Evolutionary conservation across 495 filamentous ascomycete species (phyloP).

Genomic region (Stereocaulon alpinum): DNA sequence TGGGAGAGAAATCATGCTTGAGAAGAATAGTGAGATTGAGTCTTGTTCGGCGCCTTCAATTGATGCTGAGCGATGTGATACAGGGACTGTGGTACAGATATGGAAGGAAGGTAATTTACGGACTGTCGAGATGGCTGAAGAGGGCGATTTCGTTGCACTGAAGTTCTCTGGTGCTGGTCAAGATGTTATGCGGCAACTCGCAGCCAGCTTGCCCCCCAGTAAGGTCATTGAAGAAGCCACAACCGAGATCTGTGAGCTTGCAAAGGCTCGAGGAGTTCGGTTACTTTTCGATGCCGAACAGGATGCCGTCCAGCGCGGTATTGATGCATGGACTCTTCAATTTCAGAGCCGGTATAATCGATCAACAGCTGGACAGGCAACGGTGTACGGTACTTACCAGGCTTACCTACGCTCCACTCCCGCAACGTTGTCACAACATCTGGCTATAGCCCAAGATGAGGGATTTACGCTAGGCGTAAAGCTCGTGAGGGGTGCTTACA

Average conservation of each 20-base stretch:
- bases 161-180: slow-evolving; percentile 90
- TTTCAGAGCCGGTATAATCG: slow-evolving; percentile 74
- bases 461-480: slow-evolving; percentile 80
- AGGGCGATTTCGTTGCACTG: slow-evolving; percentile 76
- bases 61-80: slow-evolving; percentile 18
- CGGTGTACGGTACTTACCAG: slow-evolving; percentile 72
- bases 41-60: slow-evolving; percentile 24
- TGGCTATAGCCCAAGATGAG: slow-evolving; percentile 52
- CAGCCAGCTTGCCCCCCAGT: slow-evolving; percentile 46
- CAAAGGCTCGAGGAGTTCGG: slow-evolving; percentile 55
- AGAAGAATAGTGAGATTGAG: slow-evolving; percentile 27
- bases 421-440: slow-evolving; percentile 51
- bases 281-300: slow-evolving; percentile 92
- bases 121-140: slow-evolving; percentile 61
- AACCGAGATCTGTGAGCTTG: slow-evolving; percentile 64
- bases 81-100: slow-evolving; percentile 49
- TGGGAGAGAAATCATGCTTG: slow-evolving; percentile 37
- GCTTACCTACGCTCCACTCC: slow-evolving; percentile 72
- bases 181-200: slow-evolving; percentile 57
- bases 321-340: slow-evolving; percentile 72
- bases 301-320: slow-evolving; percentile 65
- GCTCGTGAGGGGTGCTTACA: slow-evolving; percentile 84
- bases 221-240: slow-evolving; percentile 58
- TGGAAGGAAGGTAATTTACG: slow-evolving; percentile 69
- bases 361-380: slow-evolving; percentile 43